A percentile compares a stretch with the other conserved stretches of the same genome.
phyloP scores from a whole-genome alignment of 164 flowering plant species.

The Piper betle region DNA sequence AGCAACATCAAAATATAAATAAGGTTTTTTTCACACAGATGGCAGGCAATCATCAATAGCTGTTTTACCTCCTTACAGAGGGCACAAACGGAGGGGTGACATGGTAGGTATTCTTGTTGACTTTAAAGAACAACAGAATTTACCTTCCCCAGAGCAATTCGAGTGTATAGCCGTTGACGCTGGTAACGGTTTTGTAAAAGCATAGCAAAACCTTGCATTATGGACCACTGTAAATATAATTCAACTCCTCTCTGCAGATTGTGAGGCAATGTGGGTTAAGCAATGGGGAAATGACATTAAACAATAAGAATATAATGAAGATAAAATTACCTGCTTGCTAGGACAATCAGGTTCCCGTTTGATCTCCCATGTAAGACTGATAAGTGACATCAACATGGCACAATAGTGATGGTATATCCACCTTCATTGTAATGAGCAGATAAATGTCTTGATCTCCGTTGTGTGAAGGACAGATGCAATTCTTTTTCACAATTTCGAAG shows the following conservation, averaged over 20 bases:
- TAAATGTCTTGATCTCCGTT: not conserved
- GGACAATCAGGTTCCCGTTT: conserved; percentile 79
- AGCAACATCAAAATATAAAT: no score
- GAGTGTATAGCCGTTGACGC: conserved; percentile 91
- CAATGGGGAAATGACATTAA: not conserved
- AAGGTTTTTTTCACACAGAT: no score
- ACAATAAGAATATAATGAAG: not conserved
- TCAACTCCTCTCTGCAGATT: conserved; percentile 61
- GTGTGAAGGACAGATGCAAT: not conserved
- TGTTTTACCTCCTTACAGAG: no score
- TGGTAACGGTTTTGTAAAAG: conserved; percentile 94
- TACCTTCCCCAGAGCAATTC: conserved; percentile 98
- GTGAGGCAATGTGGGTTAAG: not conserved
- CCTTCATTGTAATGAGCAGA: conserved; percentile 26
- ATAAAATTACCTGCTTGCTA: conserved; percentile 62
- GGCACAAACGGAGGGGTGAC: no score
- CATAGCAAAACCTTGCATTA: conserved; percentile 99
- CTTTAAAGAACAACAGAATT: no score
- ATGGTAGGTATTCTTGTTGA: no score
- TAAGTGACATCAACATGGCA: conserved; percentile 87
- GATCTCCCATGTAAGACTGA: conserved; percentile 96
- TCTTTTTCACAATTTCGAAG: not conserved
- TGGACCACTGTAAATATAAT: conserved; percentile 80
- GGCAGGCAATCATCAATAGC: no score
- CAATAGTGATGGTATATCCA: conserved; percentile 97